Percentiles rank a stretch among this genome's conserved stretches.
Evolutionary conservation across 495 filamentous ascomycete species (phyloP).

Genomic region (Penicillium cataractarum): DNA sequence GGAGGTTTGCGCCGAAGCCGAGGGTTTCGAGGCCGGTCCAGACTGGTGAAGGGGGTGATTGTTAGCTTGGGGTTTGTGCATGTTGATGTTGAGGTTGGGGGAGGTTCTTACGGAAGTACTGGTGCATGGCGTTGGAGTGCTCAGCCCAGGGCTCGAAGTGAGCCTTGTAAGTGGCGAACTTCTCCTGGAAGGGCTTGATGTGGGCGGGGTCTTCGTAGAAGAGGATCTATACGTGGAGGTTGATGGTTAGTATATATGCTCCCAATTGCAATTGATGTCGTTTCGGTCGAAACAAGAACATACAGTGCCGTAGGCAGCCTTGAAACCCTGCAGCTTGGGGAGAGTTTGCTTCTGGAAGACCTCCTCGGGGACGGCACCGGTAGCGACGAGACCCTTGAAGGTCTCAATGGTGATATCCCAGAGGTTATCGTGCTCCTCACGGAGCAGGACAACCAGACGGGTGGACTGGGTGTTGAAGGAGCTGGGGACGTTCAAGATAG

Average conservation of each 20-base stretch:
- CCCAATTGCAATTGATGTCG: background rate
- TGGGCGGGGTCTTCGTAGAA: conserved; percentile 56
- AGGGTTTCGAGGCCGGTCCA: conserved; percentile 57
- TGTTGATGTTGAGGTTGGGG: background rate
- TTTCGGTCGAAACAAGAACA: conserved; percentile 3
- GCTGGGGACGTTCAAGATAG: conserved; percentile 52
- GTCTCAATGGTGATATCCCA: conserved; percentile 52
- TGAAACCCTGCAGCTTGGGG: conserved; percentile 47
- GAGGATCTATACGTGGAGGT: conserved; percentile 39
- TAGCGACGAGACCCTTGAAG: conserved; percentile 41
- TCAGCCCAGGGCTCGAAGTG: conserved; percentile 55
- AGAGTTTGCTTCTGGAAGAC: conserved; percentile 50
- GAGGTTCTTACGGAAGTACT: conserved; percentile 49
- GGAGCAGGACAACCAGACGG: conserved; percentile 50
- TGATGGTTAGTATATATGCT: background rate
- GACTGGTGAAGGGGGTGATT: conserved; percentile 25
- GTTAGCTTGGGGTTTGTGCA: conserved; percentile 1
- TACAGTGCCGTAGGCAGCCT: conserved; percentile 54
- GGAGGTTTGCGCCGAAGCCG: conserved; percentile 58
- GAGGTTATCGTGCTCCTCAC: conserved; percentile 52
- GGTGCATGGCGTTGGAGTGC: conserved; percentile 59
- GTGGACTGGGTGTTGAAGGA: conserved; percentile 61
- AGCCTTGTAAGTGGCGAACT: conserved; percentile 46
- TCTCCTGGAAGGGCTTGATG: conserved; percentile 47
- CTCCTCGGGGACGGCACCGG: conserved; percentile 42